A percentile compares a stretch with the other conserved stretches of the same genome.
Conservation (phyloP, 495 filamentous ascomycete species). For the Annulohypoxylon bovei region DNA sequence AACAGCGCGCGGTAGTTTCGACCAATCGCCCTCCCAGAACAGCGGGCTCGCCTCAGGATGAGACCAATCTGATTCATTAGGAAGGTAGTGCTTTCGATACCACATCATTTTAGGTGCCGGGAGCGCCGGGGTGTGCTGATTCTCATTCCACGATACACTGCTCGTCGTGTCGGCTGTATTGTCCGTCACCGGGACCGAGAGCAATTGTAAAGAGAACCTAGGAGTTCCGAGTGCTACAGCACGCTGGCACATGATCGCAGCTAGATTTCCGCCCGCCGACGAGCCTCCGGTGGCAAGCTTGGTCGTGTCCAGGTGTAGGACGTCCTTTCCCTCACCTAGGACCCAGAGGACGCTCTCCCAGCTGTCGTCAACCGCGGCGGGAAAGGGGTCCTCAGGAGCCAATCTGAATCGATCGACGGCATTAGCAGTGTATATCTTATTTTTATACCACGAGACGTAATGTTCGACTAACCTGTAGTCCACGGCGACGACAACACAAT, state of each 20-base stretch:
- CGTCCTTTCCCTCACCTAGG: conserved; percentile 50
- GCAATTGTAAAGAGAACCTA: conserved; percentile 60
- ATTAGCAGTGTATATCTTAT: neutral
- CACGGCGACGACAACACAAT: conserved; percentile 64
- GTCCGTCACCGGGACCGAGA: conserved; percentile 68
- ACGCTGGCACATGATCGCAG: conserved; percentile 65
- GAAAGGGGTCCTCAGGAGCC: conserved; percentile 65
- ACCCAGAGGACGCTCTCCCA: conserved; percentile 69
- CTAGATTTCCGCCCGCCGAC: conserved; percentile 66
- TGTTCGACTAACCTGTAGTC: conserved; percentile 62
- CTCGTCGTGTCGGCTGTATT: conserved; percentile 61
- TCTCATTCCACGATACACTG: conserved; percentile 59
- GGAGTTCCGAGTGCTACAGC: conserved; percentile 52
- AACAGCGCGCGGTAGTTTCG: conserved; percentile 58
- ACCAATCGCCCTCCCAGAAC: conserved; percentile 61
- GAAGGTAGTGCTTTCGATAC: conserved; percentile 67
- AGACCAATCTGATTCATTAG: conserved; percentile 53
- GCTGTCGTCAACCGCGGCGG: conserved; percentile 66
- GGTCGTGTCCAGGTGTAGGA: conserved; percentile 55
- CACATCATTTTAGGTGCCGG: conserved; percentile 67
- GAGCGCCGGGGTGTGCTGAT: conserved; percentile 61
- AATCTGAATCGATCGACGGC: conserved; percentile 46
- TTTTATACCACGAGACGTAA: neutral
- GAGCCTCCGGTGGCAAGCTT: conserved; percentile 65
- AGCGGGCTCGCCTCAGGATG: conserved; percentile 66